Evolutionary conservation across 768 basidiomycete species (phyloP).

Genomic region (Psilocybe azurescens): DNA sequence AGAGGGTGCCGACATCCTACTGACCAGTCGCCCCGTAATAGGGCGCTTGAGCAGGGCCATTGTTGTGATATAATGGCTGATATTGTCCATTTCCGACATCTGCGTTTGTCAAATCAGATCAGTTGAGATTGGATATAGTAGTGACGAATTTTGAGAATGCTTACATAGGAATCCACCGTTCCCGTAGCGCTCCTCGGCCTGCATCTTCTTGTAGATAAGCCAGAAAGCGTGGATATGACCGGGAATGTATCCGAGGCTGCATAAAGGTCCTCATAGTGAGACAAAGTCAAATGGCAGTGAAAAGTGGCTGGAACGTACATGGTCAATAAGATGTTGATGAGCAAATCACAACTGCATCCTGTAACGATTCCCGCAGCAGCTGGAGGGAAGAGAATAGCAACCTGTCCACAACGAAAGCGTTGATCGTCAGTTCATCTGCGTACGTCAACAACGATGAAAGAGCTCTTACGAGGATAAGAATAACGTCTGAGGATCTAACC

Average conservation of each 20-base stretch:
- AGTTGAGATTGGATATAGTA: too few relatives aligned
- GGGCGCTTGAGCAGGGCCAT: slow-evolving; percentile 33
- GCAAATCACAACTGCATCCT: slow-evolving; percentile 85
- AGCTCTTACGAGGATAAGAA: slow-evolving; percentile 72
- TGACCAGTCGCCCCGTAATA: slow-evolving; percentile 49
- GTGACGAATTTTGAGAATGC: slow-evolving; percentile 30
- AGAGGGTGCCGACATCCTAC: slow-evolving; percentile 18
- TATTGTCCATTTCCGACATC: slow-evolving; percentile 49
- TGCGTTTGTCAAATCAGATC: slow-evolving; percentile 13
- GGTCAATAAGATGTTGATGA: slow-evolving; percentile 84
- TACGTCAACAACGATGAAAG: slow-evolving; percentile 10
- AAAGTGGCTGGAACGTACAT: slow-evolving; percentile 49
- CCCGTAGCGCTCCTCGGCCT: slow-evolving; percentile 85
- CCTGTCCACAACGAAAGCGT: slow-evolving; percentile 40
- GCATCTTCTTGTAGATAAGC: slow-evolving; percentile 90
- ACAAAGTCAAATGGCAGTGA: background rate
- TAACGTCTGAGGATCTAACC: slow-evolving; percentile 73
- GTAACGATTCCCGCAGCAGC: slow-evolving; percentile 79
- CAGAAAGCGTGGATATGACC: slow-evolving; percentile 83
- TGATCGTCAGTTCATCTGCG: background rate
- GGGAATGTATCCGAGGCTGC: slow-evolving; percentile 78
- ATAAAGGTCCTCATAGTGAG: background rate
- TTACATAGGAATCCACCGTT: slow-evolving; percentile 76
- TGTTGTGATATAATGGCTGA: slow-evolving; percentile 42
- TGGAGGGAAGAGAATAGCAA: slow-evolving; percentile 82